Conservation (phyloP, 768 basidiomycete species). For the Suillus americanus region DNA sequence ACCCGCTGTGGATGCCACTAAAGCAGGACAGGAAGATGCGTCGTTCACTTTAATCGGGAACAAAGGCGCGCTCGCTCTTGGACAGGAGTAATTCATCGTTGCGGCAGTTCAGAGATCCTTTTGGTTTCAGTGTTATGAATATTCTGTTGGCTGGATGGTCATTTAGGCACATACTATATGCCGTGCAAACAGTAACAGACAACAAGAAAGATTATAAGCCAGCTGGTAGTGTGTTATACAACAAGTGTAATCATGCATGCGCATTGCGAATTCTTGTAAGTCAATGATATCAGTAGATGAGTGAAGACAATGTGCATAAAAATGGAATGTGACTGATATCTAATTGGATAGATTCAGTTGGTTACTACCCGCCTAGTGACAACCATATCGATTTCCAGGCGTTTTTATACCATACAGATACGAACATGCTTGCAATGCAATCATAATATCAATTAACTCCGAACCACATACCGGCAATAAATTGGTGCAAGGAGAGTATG, state of each 20-base stretch:
- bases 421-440: no score
- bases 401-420: no score
- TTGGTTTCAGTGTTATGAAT: neutral
- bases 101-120: neutral
- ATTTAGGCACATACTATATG: neutral
- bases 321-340: no score
- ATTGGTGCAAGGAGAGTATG: no score
- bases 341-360: no score
- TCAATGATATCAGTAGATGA: neutral
- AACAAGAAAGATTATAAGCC: neutral
- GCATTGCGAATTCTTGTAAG: neutral
- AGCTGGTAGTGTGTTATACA: neutral
- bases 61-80: slow-evolving; percentile 46
- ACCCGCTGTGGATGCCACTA: slow-evolving; percentile 39
- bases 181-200: neutral
- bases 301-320: no score
- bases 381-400: no score
- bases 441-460: no score
- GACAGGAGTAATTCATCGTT: slow-evolving; percentile 3
- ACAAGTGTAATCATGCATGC: neutral
- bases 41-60: slow-evolving; percentile 60
- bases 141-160: neutral
- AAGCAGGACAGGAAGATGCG: slow-evolving; percentile 36
- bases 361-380: no score
- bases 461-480: no score